Evolutionary conservation across 257 asterid genomes (phyloP), one percentile per base, ranked within the genome.

Genomic region (Vinca minor): DNA sequence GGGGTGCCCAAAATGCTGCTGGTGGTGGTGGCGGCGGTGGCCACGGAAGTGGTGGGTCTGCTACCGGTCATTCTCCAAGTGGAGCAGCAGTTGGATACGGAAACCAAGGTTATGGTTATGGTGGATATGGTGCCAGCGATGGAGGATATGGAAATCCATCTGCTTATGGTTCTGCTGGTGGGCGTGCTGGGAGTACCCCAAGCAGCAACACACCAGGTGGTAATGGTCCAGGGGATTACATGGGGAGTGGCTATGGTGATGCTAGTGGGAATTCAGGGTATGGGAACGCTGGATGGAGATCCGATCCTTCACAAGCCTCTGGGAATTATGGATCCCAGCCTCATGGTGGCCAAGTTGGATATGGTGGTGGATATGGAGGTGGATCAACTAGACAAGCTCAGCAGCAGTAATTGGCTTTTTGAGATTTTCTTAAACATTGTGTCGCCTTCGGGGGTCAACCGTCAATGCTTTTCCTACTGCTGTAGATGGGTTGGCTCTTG

Each of bases 21-120:
- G 23, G 63, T 56, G 84, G 46, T 21, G n/a, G n/a, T n/a, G n/a
- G n/a, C n/a, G n/a, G n/a, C n/a, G 73, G 81, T 55, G 85, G 77
- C 20, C 65, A 71, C 53, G 79, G 75, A 58, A 55, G 72, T 62
- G 87, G 76, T 68, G 96, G 87, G 25, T 67, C 80, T 32, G 71
- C 73, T 21, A 39, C 92, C 17, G 90, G 93, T 66, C 97, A 85
- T 62, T 84, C 95, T 57, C 95, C 92, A 23, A 74, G 79, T 68
- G 95, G 88, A 13, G 76, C 85, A 31, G 75, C 85, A n/a, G n/a
- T n/a, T 38, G 94, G 83, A 35, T 87, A 83, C 68, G 95, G 95
- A 44, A 85, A 69, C 68, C 97, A 85, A n/a, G n/a, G 84, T 53
- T 90, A 90, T 79, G 97, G 92, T 45, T 90, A 85, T 73, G 86